A percentile compares a stretch with the other conserved stretches of the same genome.
Evolutionary conservation across 495 filamentous ascomycete species (phyloP).

Genomic region (Daldinia loculata): DNA sequence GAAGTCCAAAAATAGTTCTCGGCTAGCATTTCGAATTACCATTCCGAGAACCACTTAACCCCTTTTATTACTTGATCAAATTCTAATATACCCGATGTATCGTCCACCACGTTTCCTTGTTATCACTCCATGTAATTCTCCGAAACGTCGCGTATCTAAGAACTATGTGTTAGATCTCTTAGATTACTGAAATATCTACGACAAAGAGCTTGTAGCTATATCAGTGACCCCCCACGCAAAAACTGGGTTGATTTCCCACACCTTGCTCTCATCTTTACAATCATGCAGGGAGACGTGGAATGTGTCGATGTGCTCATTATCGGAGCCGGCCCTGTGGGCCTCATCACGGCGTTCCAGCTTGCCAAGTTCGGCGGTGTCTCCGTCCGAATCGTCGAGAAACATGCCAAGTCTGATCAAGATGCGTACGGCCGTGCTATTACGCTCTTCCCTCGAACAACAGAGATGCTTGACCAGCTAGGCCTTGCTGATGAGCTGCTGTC

Average conservation of each 20-base stretch:
- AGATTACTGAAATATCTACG: background rate
- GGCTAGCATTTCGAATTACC: background rate
- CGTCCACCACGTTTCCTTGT: background rate
- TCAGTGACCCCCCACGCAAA: background rate
- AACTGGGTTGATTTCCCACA: background rate
- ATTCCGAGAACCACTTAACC: constrained; percentile 7
- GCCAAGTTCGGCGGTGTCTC: constrained; percentile 61
- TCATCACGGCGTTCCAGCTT: constrained; percentile 72
- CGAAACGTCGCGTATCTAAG: background rate
- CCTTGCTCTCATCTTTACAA: background rate
- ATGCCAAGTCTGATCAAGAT: constrained; percentile 47
- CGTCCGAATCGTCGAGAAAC: constrained; percentile 54
- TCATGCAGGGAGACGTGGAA: constrained; percentile 22
- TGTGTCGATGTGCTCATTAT: constrained; percentile 64
- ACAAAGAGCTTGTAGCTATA: background rate
- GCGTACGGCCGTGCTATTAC: constrained; percentile 55
- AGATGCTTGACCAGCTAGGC: constrained; percentile 57
- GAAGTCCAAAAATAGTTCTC: constrained; percentile 1
- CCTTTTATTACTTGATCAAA: background rate
- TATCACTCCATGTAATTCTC: background rate
- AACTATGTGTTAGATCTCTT: background rate
- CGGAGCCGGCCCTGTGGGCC: constrained; percentile 72
- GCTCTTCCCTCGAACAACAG: constrained; percentile 55
- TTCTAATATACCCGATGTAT: background rate
- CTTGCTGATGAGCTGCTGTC: constrained; percentile 50